Percentiles rank a stretch among this genome's conserved stretches.
phyloP scores from a whole-genome alignment of 495 filamentous ascomycete species.

The Hypoxylon cercidicola region DNA sequence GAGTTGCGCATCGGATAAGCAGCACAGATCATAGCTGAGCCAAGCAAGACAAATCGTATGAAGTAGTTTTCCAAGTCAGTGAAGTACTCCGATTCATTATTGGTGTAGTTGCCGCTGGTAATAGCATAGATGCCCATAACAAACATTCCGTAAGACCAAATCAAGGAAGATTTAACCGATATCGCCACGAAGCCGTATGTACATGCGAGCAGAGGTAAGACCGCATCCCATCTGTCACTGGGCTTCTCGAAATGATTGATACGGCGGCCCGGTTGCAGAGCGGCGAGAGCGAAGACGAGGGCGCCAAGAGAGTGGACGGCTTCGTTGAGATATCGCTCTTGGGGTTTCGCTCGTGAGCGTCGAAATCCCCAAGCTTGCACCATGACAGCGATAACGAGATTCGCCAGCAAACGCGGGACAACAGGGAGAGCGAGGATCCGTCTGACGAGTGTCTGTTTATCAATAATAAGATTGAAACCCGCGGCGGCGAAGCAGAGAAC shows the following conservation, averaged over 20 bases:
- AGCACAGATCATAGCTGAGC: background rate
- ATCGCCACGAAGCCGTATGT: background rate
- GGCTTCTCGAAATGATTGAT: background rate
- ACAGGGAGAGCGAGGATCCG: constrained; percentile 1
- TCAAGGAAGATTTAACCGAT: constrained; percentile 9
- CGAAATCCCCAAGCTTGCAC: constrained; percentile 10
- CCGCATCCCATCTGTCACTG: background rate
- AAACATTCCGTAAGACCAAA: constrained; percentile 14
- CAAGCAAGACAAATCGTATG: constrained; percentile 4
- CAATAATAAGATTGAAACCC: background rate
- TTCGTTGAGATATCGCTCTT: constrained; percentile 13
- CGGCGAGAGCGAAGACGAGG: constrained; percentile 10
- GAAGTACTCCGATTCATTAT: background rate
- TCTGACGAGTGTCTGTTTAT: background rate
- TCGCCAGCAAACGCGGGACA: background rate
- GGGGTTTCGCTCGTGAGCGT: constrained; percentile 5
- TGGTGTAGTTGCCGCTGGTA: background rate
- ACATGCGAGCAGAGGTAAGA: background rate
- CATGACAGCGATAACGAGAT: background rate
- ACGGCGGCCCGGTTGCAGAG: background rate
- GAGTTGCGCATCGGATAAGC: constrained; percentile 10
- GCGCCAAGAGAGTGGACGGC: constrained; percentile 13
- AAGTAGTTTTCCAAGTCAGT: background rate
- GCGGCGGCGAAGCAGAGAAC: background rate
- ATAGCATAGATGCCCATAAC: background rate